Evolutionary conservation across 140 eudicot species (phyloP).

Genomic region (Erigeron philadelphicus): DNA sequence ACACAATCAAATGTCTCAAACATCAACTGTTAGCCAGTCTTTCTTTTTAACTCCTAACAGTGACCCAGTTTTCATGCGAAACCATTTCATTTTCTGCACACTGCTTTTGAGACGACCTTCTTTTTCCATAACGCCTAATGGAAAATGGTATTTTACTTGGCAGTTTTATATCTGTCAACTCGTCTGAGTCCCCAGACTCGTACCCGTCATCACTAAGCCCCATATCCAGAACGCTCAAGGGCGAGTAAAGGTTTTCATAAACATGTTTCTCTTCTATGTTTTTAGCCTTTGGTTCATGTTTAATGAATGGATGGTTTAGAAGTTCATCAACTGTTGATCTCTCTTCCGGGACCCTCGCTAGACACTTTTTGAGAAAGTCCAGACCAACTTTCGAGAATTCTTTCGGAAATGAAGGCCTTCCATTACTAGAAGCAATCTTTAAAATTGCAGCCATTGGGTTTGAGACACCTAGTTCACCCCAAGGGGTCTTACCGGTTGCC

Average conservation of each 20-base stretch:
- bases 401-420: slow-evolving; percentile 43
- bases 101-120: slow-evolving; percentile 17
- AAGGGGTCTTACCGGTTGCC: slow-evolving; percentile 67
- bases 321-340: slow-evolving; percentile 46
- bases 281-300: slow-evolving; percentile 12
- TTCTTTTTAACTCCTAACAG: slow-evolving; percentile 31
- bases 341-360: slow-evolving; percentile 41
- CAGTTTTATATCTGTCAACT: slow-evolving; percentile 21
- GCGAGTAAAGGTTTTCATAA: slow-evolving; percentile 32
- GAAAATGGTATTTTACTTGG: slow-evolving; percentile 36
- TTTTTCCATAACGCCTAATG: slow-evolving; percentile 26
- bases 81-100: slow-evolving; percentile 24
- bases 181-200: slow-evolving; percentile 29
- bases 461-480: slow-evolving; percentile 37
- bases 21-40: slow-evolving; percentile 16
- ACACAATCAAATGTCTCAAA: slow-evolving; percentile 31
- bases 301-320: slow-evolving; percentile 56
- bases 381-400: slow-evolving; percentile 42
- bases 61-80: slow-evolving; percentile 39
- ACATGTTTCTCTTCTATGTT: slow-evolving; percentile 4
- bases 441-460: slow-evolving; percentile 51
- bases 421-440: slow-evolving; percentile 47
- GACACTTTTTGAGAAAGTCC: slow-evolving; percentile 63
- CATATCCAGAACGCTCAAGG: slow-evolving; percentile 52
- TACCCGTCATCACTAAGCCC: slow-evolving; percentile 24